Evolutionary conservation across 2,329 filamentous ascomycete genomes (phyloP).

Genomic region (Phialophora tarda): DNA sequence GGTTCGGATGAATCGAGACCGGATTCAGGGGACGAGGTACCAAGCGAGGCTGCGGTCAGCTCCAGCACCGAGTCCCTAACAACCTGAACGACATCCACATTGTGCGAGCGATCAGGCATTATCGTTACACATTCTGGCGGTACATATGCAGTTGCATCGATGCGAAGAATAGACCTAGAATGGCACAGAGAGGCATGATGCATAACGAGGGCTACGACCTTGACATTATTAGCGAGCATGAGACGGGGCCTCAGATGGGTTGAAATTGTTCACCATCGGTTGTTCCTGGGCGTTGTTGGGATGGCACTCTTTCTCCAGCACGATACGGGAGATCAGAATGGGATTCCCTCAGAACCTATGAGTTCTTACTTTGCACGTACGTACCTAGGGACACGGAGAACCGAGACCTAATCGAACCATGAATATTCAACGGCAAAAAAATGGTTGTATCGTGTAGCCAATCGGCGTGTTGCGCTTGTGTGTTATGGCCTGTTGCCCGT

Average conservation of each 20-base stretch:
- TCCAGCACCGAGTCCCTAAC: conserved; percentile 23
- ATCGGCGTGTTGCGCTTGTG: conserved; percentile 20
- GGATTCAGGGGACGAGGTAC: conserved; percentile 31
- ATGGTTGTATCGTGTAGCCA: not conserved
- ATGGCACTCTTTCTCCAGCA: conserved; percentile 4
- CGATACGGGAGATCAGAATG: not conserved
- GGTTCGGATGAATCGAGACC: conserved; percentile 34
- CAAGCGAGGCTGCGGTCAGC: conserved; percentile 7
- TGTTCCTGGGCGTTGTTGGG: not conserved
- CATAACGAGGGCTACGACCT: conserved; percentile 2
- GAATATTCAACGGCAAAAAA: not conserved
- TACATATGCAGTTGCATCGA: conserved; percentile 9
- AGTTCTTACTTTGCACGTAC: not conserved
- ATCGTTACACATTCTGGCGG: not conserved
- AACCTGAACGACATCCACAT: not conserved
- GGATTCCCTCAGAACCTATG: not conserved
- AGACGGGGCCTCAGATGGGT: not conserved
- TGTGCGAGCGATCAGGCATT: not conserved
- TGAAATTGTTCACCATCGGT: not conserved
- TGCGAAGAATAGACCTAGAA: conserved; percentile 14
- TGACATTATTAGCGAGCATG: conserved; percentile 18
- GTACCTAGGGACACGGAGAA: not conserved
- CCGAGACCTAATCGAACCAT: not conserved
- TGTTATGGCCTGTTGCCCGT: not conserved
- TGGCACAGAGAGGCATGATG: conserved; percentile 1